A percentile compares a stretch with the other conserved stretches of the same genome.
These are phyloP conservation scores for Podosphaera fusca DNA, from an alignment of 2,329 filamentous ascomycete species.

Conservation along the genomic window DNA sequence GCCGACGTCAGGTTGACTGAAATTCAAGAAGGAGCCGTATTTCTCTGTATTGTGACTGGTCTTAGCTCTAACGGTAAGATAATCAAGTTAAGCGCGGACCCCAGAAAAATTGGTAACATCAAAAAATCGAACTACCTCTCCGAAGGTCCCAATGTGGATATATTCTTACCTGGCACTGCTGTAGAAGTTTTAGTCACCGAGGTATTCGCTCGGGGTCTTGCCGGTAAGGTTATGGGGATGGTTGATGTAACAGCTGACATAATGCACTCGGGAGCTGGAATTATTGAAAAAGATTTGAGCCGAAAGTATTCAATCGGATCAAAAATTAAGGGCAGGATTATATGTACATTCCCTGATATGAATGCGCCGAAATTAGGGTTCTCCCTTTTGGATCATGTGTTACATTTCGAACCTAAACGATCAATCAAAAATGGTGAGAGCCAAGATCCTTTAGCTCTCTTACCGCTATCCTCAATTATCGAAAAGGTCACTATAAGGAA, in stretches of 20 bases:
- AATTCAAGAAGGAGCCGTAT: conserved; percentile 62
- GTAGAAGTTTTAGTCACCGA: conserved; percentile 69
- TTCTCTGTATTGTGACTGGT: conserved; percentile 60
- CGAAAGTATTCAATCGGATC: conserved; percentile 63
- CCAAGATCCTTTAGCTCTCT: conserved; percentile 28
- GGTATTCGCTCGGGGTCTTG: conserved; percentile 48
- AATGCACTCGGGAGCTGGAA: conserved; percentile 62
- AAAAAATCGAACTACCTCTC: conserved; percentile 42
- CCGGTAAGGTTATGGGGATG: conserved; percentile 78
- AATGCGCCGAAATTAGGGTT: conserved; percentile 69
- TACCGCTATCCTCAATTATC: conserved; percentile 53
- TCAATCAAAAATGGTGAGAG: conserved; percentile 22
- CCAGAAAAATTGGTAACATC: conserved; percentile 41
- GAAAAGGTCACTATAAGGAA: conserved; percentile 58
- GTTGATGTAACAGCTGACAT: conserved; percentile 78
- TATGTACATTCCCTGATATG: conserved; percentile 64
- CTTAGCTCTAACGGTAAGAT: conserved; percentile 60
- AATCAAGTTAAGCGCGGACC: conserved; percentile 60
- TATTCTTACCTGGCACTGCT: conserved; percentile 77
- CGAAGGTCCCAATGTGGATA: conserved; percentile 67
- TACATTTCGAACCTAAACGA: conserved; percentile 29
- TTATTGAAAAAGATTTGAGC: conserved; percentile 44
- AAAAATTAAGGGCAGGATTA: conserved; percentile 65
- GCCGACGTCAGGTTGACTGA: conserved; percentile 36
- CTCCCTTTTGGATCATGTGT: conserved; percentile 67